phyloP scores from a whole-genome alignment of 2,329 filamentous ascomycete genomes.

The Aaosphaeria arxii region DNA sequence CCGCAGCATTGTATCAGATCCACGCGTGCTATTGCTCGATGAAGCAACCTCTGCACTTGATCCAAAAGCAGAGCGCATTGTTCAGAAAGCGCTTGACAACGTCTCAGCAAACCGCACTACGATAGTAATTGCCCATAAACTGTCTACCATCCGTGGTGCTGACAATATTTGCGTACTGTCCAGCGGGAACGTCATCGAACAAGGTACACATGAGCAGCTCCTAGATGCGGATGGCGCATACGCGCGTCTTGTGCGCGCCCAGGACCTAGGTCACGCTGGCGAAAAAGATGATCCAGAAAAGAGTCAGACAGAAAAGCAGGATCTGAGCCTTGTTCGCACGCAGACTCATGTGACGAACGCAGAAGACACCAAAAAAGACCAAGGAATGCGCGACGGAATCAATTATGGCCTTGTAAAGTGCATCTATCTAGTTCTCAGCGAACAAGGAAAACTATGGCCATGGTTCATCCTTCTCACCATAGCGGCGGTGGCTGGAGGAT shows the following conservation, averaged over 20 bases:
- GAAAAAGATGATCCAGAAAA: constrained; percentile 10
- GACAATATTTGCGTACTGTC: constrained; percentile 95
- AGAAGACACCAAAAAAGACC: neutral
- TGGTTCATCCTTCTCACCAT: constrained; percentile 22
- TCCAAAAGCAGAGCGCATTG: constrained; percentile 89
- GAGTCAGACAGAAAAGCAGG: constrained; percentile 15
- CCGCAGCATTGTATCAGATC: constrained; percentile 81
- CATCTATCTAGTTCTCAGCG: constrained; percentile 24
- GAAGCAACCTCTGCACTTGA: constrained; percentile 91
- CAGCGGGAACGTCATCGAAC: constrained; percentile 77
- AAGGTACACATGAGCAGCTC: constrained; percentile 81
- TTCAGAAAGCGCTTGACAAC: constrained; percentile 85
- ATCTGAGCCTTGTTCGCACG: constrained; percentile 20
- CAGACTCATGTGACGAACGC: constrained; percentile 25
- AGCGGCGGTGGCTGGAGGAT: constrained; percentile 35
- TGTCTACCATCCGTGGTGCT: constrained; percentile 89
- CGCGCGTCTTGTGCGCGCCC: constrained; percentile 61
- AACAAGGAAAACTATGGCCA: constrained; percentile 38
- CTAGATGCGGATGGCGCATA: constrained; percentile 74
- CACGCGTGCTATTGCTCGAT: constrained; percentile 84
- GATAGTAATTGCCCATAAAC: constrained; percentile 90
- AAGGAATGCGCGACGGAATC: constrained; percentile 9
- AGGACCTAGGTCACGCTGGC: constrained; percentile 41
- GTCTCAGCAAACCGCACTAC: constrained; percentile 85
- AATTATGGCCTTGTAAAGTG: constrained; percentile 27